A percentile compares a stretch with the other conserved stretches of the same genome.
Evolutionary conservation across 108 stramenopile species (phyloP).

Genomic region (Pelagomonas calceolata): DNA sequence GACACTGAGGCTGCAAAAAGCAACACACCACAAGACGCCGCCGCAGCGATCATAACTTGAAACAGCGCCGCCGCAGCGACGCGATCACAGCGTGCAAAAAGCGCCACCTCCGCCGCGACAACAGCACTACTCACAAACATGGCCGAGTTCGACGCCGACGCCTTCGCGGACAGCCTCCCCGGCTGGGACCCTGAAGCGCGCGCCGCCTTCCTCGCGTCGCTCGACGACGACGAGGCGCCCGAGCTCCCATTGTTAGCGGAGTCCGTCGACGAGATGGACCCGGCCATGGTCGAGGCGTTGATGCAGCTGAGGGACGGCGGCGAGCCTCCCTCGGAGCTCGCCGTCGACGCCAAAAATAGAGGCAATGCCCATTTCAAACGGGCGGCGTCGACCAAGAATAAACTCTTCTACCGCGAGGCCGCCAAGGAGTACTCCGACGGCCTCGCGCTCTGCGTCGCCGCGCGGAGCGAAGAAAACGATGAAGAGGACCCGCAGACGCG

Average conservation of each 20-base stretch:
- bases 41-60: no score
- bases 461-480: not conserved
- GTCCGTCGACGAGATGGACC: not conserved
- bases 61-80: no score
- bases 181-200: not conserved
- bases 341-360: not conserved
- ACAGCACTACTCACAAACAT: no score
- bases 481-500: not conserved
- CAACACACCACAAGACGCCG: no score
- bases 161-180: no score
- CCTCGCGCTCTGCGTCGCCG: not conserved
- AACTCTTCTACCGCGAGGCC: not conserved
- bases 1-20: no score
- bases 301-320: not conserved
- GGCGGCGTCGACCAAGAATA: not conserved
- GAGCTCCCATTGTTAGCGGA: not conserved
- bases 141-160: no score
- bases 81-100: no score
- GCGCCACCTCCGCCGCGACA: no score
- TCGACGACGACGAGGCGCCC: not conserved
- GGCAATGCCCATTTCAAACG: not conserved
- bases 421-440: not conserved
- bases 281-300: not conserved
- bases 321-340: not conserved
- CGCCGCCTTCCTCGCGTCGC: not conserved